These are phyloP conservation scores for Lachnum nothofagi DNA, from an alignment of 2,329 filamentous ascomycete genomes.

Conservation along the genomic window DNA sequence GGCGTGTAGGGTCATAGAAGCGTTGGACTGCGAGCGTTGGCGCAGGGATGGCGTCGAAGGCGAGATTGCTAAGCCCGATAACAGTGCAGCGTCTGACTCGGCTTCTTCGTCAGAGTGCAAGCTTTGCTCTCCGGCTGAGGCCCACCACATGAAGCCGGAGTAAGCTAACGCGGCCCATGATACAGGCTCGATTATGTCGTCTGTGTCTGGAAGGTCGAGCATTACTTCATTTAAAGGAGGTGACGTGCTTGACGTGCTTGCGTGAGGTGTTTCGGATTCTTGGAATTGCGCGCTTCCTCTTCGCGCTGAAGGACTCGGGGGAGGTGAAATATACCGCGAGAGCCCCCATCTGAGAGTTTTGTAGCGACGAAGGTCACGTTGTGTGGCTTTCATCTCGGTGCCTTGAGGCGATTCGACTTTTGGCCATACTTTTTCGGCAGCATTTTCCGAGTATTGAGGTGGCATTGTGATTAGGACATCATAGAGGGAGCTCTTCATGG, in stretches of 20 bases:
- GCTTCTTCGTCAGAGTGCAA: slow-evolving; percentile 57
- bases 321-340: slow-evolving; percentile 33
- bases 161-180: slow-evolving; percentile 74
- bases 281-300: slow-evolving; percentile 10
- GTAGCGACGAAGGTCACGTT: slow-evolving; percentile 82
- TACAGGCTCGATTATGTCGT: slow-evolving; percentile 55
- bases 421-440: slow-evolving; percentile 65
- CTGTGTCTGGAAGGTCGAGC: slow-evolving; percentile 44
- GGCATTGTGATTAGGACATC: slow-evolving; percentile 85
- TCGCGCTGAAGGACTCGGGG: slow-evolving; percentile 14
- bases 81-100: slow-evolving; percentile 49
- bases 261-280: slow-evolving; percentile 22
- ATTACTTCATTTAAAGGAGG: slow-evolving; percentile 35
- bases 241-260: slow-evolving; percentile 22
- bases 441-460: slow-evolving; percentile 52
- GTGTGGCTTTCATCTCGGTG: slow-evolving; percentile 71
- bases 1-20: slow-evolving; percentile 15
- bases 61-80: slow-evolving; percentile 46
- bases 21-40: slow-evolving; percentile 38
- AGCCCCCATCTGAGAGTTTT: slow-evolving; percentile 62
- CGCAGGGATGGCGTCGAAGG: slow-evolving; percentile 21
- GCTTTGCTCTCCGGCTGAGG: slow-evolving; percentile 70
- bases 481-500: slow-evolving; percentile 79
- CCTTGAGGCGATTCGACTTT: slow-evolving; percentile 63
- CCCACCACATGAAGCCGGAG: slow-evolving; percentile 85